phyloP scores from a whole-genome alignment of 176 grass and related monocot species.

The Sorghum bicolor region Sorghum_bicolor_NCBIv3 NC_012878.2:54197501-54198000 shows the following conservation, averaged over 20 bases:
- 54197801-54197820: neutral
- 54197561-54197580: neutral
- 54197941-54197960: neutral
- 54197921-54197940: neutral
- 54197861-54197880: neutral
- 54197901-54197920: neutral
- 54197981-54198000: neutral
- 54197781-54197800: slow-evolving; percentile 33
- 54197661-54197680: no score
- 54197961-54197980: neutral
- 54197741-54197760: neutral
- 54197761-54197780: neutral
- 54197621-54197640: neutral
- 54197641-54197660: slow-evolving; percentile 15
- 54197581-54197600: neutral
- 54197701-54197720: neutral
- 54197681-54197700: neutral
- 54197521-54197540: neutral
- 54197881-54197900: neutral
- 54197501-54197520: neutral
- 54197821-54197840: slow-evolving; percentile 17
- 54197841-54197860: neutral
- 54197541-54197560: neutral
- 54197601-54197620: neutral
- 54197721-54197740: neutral